Evolutionary conservation across 192 early-diverging fungal species (phyloP).

Genomic region (Backusella psychrophila): DNA sequence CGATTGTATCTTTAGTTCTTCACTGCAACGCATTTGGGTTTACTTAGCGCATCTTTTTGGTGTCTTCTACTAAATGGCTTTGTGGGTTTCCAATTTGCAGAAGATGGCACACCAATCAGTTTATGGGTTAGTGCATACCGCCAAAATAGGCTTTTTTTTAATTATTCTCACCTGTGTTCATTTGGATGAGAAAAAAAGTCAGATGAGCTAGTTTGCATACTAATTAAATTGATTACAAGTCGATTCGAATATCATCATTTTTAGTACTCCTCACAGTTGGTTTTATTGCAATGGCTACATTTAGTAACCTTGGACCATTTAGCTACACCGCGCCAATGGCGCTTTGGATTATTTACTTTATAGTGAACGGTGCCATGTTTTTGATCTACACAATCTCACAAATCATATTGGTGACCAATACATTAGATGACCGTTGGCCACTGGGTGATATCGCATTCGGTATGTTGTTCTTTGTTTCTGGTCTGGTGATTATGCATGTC

Average conservation of each 20-base stretch:
- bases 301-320: conserved; percentile 65
- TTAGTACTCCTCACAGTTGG: conserved; percentile 74
- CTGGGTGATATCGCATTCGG: conserved; percentile 90
- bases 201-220: neutral
- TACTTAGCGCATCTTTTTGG: conserved; percentile 85
- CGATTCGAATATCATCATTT: conserved; percentile 80
- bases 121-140: conserved; percentile 63
- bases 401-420: conserved; percentile 89
- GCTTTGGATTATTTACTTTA: conserved; percentile 85
- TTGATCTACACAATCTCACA: conserved; percentile 87
- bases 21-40: conserved; percentile 72
- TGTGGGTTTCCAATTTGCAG: conserved; percentile 93
- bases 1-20: conserved; percentile 59
- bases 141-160: neutral
- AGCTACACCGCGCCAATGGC: conserved; percentile 57
- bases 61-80: conserved; percentile 91
- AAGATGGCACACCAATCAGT: conserved; percentile 92
- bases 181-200: neutral
- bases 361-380: conserved; percentile 78
- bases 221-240: conserved; percentile 32
- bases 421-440: conserved; percentile 94
- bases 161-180: neutral
- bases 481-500: conserved; percentile 78
- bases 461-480: conserved; percentile 81
- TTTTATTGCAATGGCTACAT: conserved; percentile 83